Base-by-base conservation (phyloP, 768 basidiomycete species). In the Pisolithus albus region DNA sequence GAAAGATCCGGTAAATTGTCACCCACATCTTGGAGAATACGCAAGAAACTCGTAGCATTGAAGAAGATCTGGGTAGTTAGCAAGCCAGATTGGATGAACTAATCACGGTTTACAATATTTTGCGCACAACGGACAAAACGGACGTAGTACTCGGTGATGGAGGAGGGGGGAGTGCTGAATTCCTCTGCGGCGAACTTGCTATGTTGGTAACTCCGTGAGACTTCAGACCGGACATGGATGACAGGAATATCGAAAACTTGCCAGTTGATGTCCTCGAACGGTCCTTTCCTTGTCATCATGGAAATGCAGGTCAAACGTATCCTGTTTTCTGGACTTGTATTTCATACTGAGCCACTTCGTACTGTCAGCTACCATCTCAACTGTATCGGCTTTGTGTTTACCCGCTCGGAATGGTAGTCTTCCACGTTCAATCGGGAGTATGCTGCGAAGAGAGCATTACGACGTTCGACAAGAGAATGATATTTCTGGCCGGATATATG, bases 91-190 rank as follows among this genome's bases (percentile, higher is more conserved):
- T 86, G 87, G 59, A 95, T 83, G 65, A 98, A 90, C 63, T 93
- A 88, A 49, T 86, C 83, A 16, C 96, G 84, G 63, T 92, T 96
- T 53, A 84, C 70, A 19, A 98, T 72, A 56, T 84, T 87, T 70
- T 98, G 96, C 5, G 81, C 77, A 61, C 93, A 98, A 52, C 96
- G 83, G 36, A 92, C 94, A 57, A 99, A 72, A 48, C 92, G 96
- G 45, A 98, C 77, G 61, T 94, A 97, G 63, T 97, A 99, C 67
- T 90, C 88, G 32, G 85, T 87, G 45, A 85, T 83, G 4, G 80
- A 71, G 0, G 90, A 81, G 40, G 94, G 72, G 21, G 21, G 21
- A 0, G 84, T 75, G 44, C 83, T 82, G 62, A 91, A 92, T 68
- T 98, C 96, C 47, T 83, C 83, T 26, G 78, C 74, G 2, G 91